Evolutionary conservation across 148 eudicot genomes (phyloP), one percentile per base, ranked within the genome.

Genomic region (Chenopodium quinoa): DNA sequence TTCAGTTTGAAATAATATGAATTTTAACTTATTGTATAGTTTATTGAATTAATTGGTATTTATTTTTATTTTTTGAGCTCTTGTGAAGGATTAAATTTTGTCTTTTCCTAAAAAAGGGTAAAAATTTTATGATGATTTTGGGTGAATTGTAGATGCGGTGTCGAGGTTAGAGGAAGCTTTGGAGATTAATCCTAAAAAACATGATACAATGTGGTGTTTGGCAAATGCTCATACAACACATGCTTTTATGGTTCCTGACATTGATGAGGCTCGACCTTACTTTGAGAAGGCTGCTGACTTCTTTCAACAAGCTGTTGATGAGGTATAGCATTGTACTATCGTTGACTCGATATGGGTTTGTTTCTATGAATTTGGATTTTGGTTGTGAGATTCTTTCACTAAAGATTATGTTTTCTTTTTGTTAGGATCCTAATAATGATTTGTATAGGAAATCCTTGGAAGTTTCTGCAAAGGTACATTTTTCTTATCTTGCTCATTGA

Each of bases 101-200:
- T 40, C 8, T 40, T 40, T 40, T 40, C 44, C 73, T 60, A 73
- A 40, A 58, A 40, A 17, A 67, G 44, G 25, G 20, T 73, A 22
- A 80, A 46, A 1, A 19, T 37, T 1, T 34, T 73, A 25, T 56
- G 66, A 11, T 67, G 58, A 60, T 23, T 66, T 65, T 48, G 65
- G 48, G 13, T 80, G 54, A 47, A 66, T 14, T 83, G 40, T 31
- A 89, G 92, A 86, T 48, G 86, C 92, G 52, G 60, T 76, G 1
- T 80, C 82, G 32, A 89, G 85, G 81, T 85, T 89, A 29, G 90
- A 89, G 82, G 90, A 89, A 80, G 88, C 90, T 11, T 71, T 89
- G 60, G 78, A 32, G 56, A 73, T 89, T 19, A 81, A 86, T 78
- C 89, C 92, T 48, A 79, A 70, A 13, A 88, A 86, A 71, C 88